Percentiles rank a stretch among this genome's conserved stretches.
Evolutionary conservation across 2,329 filamentous ascomycete species (phyloP).

Genomic region (Pseudogymnoascus sp.): DNA sequence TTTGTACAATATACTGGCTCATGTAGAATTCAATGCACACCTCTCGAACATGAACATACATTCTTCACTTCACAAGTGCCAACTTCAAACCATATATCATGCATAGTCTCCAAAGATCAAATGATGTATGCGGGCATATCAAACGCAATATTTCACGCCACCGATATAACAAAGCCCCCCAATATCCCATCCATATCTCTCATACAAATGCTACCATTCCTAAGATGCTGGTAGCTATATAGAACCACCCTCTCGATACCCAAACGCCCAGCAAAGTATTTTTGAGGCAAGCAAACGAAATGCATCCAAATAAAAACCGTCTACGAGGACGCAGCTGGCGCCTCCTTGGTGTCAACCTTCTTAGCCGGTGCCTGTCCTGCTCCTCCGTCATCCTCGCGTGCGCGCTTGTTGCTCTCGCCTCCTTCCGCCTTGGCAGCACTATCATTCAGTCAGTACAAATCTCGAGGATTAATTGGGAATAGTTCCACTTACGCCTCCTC

Average conservation of each 20-base stretch:
- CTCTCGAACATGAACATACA: conserved; percentile 13
- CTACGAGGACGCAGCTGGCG: conserved; percentile 23
- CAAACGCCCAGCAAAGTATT: conserved; percentile 4
- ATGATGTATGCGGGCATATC: conserved; percentile 12
- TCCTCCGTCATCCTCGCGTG: conserved; percentile 38
- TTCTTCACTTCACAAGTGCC: conserved; percentile 1
- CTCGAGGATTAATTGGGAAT: too few species aligned
- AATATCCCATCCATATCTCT: conserved; percentile 11
- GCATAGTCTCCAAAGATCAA: conserved; percentile 1
- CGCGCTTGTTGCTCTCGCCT: conserved; percentile 26
- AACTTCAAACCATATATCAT: background rate
- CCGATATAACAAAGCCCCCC: conserved; percentile 1
- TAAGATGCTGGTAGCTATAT: conserved; percentile 5
- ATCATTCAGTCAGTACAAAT: background rate
- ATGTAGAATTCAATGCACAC: conserved; percentile 21
- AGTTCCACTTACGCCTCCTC: conserved; percentile 28
- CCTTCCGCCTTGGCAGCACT: conserved; percentile 8
- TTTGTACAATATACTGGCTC: conserved; percentile 24
- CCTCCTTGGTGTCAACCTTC: conserved; percentile 46
- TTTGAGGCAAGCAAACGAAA: conserved; percentile 8
- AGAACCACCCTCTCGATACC: conserved; percentile 2
- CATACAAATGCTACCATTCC: conserved; percentile 6
- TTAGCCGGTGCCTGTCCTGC: conserved; percentile 47
- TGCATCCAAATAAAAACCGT: background rate
- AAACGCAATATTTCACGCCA: conserved; percentile 11